Evolutionary conservation across 2,329 filamentous ascomycete genomes (phyloP).

Genomic region (Fusarium sp.): DNA sequence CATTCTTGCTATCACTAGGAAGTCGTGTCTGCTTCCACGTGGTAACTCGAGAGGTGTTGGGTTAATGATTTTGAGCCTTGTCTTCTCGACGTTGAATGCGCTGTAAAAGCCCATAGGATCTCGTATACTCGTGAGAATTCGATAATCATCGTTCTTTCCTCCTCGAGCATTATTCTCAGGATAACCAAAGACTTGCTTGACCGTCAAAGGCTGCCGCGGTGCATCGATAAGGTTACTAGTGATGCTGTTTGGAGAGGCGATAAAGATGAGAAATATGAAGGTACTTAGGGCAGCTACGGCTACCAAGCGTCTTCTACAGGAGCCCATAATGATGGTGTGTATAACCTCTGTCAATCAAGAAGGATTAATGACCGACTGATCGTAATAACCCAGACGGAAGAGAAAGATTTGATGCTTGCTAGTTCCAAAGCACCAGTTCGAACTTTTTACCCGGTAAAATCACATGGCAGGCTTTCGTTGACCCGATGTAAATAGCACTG

Average conservation of each 20-base stretch:
- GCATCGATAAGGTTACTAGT: not conserved
- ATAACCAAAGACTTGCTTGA: not conserved
- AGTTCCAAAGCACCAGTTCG: too few relatives aligned
- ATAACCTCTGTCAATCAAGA: slow-evolving; percentile 4
- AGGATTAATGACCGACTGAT: not conserved
- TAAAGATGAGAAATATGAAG: slow-evolving; percentile 4
- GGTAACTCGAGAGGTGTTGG: slow-evolving; percentile 11
- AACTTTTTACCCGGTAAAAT: too few relatives aligned
- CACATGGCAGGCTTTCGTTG: too few relatives aligned
- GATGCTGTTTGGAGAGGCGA: not conserved
- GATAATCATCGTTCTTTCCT: not conserved
- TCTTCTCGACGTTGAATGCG: slow-evolving; percentile 10
- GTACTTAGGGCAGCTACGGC: slow-evolving; percentile 4
- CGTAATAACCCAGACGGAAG: not conserved
- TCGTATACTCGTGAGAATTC: slow-evolving; percentile 7
- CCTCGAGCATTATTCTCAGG: not conserved
- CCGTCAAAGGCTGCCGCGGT: not conserved
- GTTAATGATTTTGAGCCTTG: slow-evolving; percentile 9
- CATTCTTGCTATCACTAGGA: slow-evolving; percentile 3
- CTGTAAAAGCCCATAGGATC: slow-evolving; percentile 7
- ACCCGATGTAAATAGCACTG: too few relatives aligned
- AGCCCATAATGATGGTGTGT: slow-evolving; percentile 4
- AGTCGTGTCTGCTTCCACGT: not conserved
- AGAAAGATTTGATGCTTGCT: too few relatives aligned
- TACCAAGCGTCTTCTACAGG: not conserved